Conservation (phyloP, 164 flowering plant species). For the Vitis vinifera region ASM3070453v1 NC_081819.1:16484501-16485000, state of each 20-base stretch:
- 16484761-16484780: slow-evolving; percentile 25
- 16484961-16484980: too few relatives aligned
- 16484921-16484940: slow-evolving; percentile 16
- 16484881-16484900: slow-evolving; percentile 27
- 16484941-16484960: too few relatives aligned
- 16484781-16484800: slow-evolving; percentile 20
- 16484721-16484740: slow-evolving; percentile 24
- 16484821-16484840: slow-evolving; percentile 19
- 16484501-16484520: too few relatives aligned
- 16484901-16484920: slow-evolving; percentile 33
- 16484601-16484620: too few relatives aligned
- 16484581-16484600: too few relatives aligned
- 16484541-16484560: too few relatives aligned
- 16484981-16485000: too few relatives aligned
- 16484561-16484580: too few relatives aligned
- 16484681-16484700: slow-evolving; percentile 1
- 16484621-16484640: too few relatives aligned
- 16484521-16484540: too few relatives aligned
- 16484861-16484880: slow-evolving; percentile 29
- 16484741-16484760: slow-evolving; percentile 28
- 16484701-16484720: slow-evolving; percentile 25
- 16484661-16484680: too few relatives aligned
- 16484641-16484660: too few relatives aligned
- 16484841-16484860: slow-evolving; percentile 28
- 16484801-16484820: slow-evolving; percentile 17